Percentiles rank a stretch among this genome's conserved stretches.
Conservation (phyloP, 1,284 basidiomycete species). For the Volvariella volvacea region DNA sequence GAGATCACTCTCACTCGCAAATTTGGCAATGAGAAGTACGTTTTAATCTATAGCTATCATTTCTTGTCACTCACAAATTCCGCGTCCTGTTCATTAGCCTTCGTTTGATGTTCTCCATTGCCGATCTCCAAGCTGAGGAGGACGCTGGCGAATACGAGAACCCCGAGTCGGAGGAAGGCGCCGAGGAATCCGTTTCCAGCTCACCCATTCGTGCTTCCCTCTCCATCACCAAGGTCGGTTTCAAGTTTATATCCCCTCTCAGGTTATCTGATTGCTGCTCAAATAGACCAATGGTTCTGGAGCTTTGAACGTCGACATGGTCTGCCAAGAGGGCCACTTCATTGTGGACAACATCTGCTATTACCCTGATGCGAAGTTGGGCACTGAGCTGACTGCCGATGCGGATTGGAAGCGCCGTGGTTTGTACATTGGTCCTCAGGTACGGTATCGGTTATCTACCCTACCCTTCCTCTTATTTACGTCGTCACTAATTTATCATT, state of each 20-base stretch:
- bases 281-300: constrained; percentile 42
- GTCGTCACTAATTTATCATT: too few relatives aligned
- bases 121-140: constrained; percentile 54
- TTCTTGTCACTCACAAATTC: not conserved
- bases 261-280: constrained; percentile 3
- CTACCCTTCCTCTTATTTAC: too few relatives aligned
- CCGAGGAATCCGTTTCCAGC: constrained; percentile 33
- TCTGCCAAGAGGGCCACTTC: constrained; percentile 81
- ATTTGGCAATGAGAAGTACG: constrained; percentile 89
- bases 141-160: constrained; percentile 32
- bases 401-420: constrained; percentile 92
- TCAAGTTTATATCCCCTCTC: constrained; percentile 7
- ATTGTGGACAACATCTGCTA: constrained; percentile 86
- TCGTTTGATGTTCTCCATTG: constrained; percentile 78
- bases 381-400: constrained; percentile 78
- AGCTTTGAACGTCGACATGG: constrained; percentile 74
- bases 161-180: constrained; percentile 29
- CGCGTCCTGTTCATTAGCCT: constrained; percentile 44
- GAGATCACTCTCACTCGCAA: constrained; percentile 78
- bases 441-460: constrained; percentile 28
- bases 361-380: constrained; percentile 71
- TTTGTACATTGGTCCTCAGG: constrained; percentile 87
- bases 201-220: constrained; percentile 77
- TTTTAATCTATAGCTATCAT: constrained; percentile 1
- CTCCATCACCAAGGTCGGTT: constrained; percentile 74